Evolutionary conservation across 2,329 filamentous ascomycete species (phyloP), one percentile per base, ranked within the genome.

Genomic region (Trichophyton benhamiae): DNA sequence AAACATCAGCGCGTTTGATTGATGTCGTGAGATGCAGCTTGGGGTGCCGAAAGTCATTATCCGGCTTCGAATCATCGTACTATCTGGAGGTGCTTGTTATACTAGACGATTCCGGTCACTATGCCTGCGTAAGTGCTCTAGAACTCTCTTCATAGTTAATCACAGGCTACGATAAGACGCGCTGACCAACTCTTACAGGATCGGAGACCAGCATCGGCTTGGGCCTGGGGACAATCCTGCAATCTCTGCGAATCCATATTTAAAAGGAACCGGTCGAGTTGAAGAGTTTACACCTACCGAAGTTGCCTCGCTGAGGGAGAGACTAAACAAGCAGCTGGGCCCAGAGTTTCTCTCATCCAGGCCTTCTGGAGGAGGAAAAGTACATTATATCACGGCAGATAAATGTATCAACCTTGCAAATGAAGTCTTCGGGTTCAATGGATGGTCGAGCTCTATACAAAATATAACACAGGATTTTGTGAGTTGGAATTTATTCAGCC

Each of bases 351-450:
- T 99, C 62, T 97, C 92, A 1, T 84, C 89, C 48, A 83, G 94
- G 69, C 80, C 87, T 13, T 94, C 94, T 1, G 87, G 91, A 11
- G 91, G 91, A 58, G 83, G 87, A 65, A 92, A 88, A 71, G 88
- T 99, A 17, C 90, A 95, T 72, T 99, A 99, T 75, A 81, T 99
- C 59, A 85, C 91, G n/a, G 91, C 91, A 0, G 92, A 97, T 71
- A 99, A 99, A 77, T 91, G 88, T 71, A 99, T 99, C 72, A 88
- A 89, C 62, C 86, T 96, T 59, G 91, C 91, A 60, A 96, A 96
- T 69, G 89, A 96, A 72, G 86, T 96, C 0, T 96, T 96, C 76
- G 91, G 91, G 8, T 96, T 96, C 79, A 96, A 96, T 75, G 91
- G 91, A 68, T 99, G 94, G 94, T 96, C 89, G 8, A 95, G 89